Base-by-base conservation (phyloP, 2,329 filamentous ascomycete species). In the Epichloe baconii region DNA sequence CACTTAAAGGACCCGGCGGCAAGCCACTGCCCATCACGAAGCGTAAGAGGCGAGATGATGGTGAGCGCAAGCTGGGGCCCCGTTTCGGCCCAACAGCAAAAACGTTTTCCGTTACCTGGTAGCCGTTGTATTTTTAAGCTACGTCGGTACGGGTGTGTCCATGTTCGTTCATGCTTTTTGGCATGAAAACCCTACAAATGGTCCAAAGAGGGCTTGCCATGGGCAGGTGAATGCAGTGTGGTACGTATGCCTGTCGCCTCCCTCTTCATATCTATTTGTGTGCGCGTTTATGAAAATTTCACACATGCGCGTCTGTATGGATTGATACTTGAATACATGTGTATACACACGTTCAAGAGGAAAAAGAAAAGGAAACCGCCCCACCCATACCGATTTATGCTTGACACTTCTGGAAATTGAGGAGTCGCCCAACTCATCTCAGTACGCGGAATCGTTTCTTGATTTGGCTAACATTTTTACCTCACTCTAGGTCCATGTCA, bases 21-120 rank as follows among this genome's bases (percentile, higher is more conserved):
- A 90, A 94, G 66, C 88, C 88, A 36, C 73, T 96, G 50, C 89
- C 88, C n/a, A 64, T 73, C 47, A 78, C 75, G 53, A 85, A 82
- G 63, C 80, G 72, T 52, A 72, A 71, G 64, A 69, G 73, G 68
- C 65, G 76, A 64, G 63, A 68, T 66, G 57, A 72, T 68, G 66
- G 70, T 66, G 60, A 71, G 68, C 62, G 69, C 46, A 68, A 68
- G 56, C 64, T 69, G 49, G 65, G 66, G 17, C 73, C 64, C 31
- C 75, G 80, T 58, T 82, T 88, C 65, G 83, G 82, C 54, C 76
- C 72, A n/a, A 71, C 75, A 45, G 75, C 82, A 58, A 88, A 65
- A 73, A 80, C 38, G 71, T 87, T 47, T 95, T 95, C 67, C 80
- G 84, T 62, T 88, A 81, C 73, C 69, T 91, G 19, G 83, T 86